Conservation (phyloP, 2,329 filamentous ascomycete species). For the Ophiostoma tasmaniense region DNA sequence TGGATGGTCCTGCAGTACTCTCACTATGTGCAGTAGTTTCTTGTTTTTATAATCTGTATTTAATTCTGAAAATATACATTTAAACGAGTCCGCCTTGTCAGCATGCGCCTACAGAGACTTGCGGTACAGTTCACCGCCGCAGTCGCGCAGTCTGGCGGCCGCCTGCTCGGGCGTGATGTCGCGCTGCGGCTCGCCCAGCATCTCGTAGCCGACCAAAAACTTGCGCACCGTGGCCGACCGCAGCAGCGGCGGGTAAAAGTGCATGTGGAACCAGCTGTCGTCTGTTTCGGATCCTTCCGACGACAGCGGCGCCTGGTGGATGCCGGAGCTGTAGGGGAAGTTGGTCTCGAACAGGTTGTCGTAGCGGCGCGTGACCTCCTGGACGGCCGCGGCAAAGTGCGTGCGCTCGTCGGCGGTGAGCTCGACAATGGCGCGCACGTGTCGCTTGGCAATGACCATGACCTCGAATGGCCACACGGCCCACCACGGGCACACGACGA, state of each 20-base stretch:
- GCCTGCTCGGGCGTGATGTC: slow-evolving; percentile 98
- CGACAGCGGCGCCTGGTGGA: slow-evolving; percentile 81
- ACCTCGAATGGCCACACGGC: slow-evolving; percentile 95
- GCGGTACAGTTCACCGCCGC: slow-evolving; percentile 77
- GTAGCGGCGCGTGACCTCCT: slow-evolving; percentile 83
- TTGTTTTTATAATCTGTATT: background rate
- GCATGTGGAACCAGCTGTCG: slow-evolving; percentile 85
- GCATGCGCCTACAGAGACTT: slow-evolving; percentile 39
- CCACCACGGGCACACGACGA: slow-evolving; percentile 95
- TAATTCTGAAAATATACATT: background rate
- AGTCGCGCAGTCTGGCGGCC: slow-evolving; percentile 63
- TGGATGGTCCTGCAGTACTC: slow-evolving; percentile 62
- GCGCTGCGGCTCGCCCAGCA: slow-evolving; percentile 94
- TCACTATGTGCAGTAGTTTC: slow-evolving; percentile 47
- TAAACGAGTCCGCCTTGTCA: background rate
- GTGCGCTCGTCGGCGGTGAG: slow-evolving; percentile 61
- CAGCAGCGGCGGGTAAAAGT: slow-evolving; percentile 92
- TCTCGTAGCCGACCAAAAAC: slow-evolving; percentile 92
- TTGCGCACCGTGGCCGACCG: slow-evolving; percentile 91
- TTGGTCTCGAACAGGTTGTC: slow-evolving; percentile 96
- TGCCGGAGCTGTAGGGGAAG: slow-evolving; percentile 94
- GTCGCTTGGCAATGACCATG: slow-evolving; percentile 75
- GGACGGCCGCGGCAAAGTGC: slow-evolving; percentile 72
- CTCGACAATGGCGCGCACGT: slow-evolving; percentile 79
- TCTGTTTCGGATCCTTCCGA: slow-evolving; percentile 69